A percentile compares a stretch with the other conserved stretches of the same genome.
These are phyloP conservation scores for Herpetomonas tarakana DNA, from an alignment of 208 protist species.

Conservation along the genomic window DNA sequence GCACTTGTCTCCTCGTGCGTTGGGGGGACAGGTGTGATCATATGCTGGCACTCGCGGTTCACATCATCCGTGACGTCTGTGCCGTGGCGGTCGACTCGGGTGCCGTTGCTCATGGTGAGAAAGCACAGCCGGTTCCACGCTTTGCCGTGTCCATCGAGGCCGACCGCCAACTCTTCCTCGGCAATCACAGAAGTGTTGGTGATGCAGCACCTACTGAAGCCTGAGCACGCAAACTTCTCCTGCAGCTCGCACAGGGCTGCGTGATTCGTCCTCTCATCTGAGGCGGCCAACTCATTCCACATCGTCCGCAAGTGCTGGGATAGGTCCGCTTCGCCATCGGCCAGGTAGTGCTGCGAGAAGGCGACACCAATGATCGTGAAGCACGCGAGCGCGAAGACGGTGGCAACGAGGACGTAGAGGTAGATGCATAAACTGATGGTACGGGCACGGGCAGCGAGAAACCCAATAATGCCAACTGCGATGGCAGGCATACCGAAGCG, in stretches of 20 bases:
- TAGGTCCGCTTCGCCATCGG: neutral
- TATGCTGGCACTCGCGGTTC: neutral
- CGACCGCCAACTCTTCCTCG: neutral
- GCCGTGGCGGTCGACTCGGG: neutral
- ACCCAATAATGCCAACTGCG: neutral
- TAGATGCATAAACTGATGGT: neutral
- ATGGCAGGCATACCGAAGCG: neutral
- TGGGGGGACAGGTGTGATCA: too few species aligned
- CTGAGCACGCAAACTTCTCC: slow-evolving; percentile 24
- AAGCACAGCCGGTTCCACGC: slow-evolving; percentile 25
- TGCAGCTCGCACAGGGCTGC: slow-evolving; percentile 19
- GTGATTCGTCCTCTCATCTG: neutral
- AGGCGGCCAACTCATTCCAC: neutral
- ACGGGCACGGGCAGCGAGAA: neutral
- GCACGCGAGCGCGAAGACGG: neutral
- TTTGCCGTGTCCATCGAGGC: neutral
- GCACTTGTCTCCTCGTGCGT: neutral
- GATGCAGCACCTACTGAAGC: slow-evolving; percentile 31
- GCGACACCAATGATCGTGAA: neutral
- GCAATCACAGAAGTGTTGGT: slow-evolving; percentile 25
- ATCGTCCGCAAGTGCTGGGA: neutral
- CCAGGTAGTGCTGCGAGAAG: neutral
- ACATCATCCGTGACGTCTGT: neutral
- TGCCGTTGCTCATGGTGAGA: slow-evolving; percentile 1
- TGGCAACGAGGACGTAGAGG: neutral